phyloP scores from a whole-genome alignment of 2,329 filamentous ascomycete genomes.

The Botryotinia narcissicola region DNA sequence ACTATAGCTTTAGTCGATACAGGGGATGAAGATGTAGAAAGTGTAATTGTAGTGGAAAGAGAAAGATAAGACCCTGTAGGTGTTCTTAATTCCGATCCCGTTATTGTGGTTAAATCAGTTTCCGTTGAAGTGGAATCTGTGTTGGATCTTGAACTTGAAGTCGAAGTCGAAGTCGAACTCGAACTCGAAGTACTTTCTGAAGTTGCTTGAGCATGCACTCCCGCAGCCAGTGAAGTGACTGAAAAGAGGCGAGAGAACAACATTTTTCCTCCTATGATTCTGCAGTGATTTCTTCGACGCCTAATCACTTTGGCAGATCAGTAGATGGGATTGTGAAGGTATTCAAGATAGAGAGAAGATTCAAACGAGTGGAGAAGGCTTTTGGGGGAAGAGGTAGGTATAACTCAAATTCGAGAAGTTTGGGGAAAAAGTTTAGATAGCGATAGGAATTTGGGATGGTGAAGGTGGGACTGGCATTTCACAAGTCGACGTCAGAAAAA shows the following conservation, averaged over 20 bases:
- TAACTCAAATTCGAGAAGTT: neutral
- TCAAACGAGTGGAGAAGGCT: neutral
- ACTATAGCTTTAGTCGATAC: constrained; percentile 33
- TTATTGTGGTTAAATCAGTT: constrained; percentile 23
- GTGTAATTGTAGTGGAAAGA: constrained; percentile 39
- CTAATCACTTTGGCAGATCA: constrained; percentile 6
- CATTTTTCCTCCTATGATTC: constrained; percentile 25
- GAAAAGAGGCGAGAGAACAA: constrained; percentile 28
- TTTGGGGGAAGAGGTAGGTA: neutral
- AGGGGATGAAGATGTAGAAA: constrained; percentile 30
- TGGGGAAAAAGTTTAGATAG: neutral
- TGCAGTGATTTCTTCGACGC: constrained; percentile 6
- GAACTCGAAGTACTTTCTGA: neutral
- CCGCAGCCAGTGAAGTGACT: constrained; percentile 38
- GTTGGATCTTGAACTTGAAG: constrained; percentile 22
- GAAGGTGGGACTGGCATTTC: neutral
- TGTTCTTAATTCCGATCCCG: constrained; percentile 29
- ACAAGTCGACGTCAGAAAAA: neutral
- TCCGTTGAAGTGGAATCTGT: constrained; percentile 24
- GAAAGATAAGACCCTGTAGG: constrained; percentile 43
- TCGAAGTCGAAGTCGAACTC: constrained; percentile 16
- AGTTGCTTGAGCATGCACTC: constrained; percentile 28
- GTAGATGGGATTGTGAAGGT: constrained; percentile 3
- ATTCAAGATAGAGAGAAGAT: neutral
- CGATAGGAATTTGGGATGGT: neutral